phyloP scores from a whole-genome alignment of 805 yeast species.

The Ogataea neopini region DNA sequence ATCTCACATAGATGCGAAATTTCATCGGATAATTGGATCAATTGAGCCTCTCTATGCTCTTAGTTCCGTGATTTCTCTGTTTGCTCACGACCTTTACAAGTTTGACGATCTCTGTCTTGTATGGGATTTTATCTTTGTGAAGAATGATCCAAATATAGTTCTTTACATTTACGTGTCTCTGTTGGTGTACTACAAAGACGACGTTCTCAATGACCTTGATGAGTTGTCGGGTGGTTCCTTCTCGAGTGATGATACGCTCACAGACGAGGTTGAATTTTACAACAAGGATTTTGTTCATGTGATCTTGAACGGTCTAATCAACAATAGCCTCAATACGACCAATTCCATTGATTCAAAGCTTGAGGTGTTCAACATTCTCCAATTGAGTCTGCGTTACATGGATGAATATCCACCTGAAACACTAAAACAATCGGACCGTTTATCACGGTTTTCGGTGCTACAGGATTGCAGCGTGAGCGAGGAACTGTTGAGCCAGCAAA shows the following conservation, averaged over 20 bases:
- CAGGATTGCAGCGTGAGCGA: constrained; percentile 12
- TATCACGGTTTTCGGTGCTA: constrained; percentile 27
- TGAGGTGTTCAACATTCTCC: constrained; percentile 31
- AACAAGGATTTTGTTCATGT: constrained; percentile 31
- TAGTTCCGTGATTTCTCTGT: constrained; percentile 75
- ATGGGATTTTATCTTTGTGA: constrained; percentile 69
- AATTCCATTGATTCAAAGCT: constrained; percentile 25
- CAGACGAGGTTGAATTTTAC: constrained; percentile 24
- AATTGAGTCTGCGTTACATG: constrained; percentile 19
- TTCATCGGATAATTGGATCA: constrained; percentile 42
- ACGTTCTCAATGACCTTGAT: constrained; percentile 39
- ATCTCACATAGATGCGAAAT: constrained; percentile 45
- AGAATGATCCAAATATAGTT: constrained; percentile 53
- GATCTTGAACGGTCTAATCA: constrained; percentile 30
- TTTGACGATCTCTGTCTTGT: constrained; percentile 52
- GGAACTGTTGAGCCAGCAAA: constrained; percentile 19
- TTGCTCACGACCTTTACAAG: constrained; percentile 65
- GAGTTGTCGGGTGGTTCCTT: constrained; percentile 33
- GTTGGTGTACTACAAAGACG: constrained; percentile 45
- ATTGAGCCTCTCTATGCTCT: constrained; percentile 65
- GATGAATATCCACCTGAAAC: constrained; percentile 11
- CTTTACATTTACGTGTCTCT: constrained; percentile 64
- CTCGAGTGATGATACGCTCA: constrained; percentile 28
- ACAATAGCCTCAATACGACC: constrained; percentile 25
- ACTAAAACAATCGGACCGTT: constrained; percentile 1